Conservation (phyloP, 805 yeast genomes). For the Zygosaccharomyces gambellarensis region DNA sequence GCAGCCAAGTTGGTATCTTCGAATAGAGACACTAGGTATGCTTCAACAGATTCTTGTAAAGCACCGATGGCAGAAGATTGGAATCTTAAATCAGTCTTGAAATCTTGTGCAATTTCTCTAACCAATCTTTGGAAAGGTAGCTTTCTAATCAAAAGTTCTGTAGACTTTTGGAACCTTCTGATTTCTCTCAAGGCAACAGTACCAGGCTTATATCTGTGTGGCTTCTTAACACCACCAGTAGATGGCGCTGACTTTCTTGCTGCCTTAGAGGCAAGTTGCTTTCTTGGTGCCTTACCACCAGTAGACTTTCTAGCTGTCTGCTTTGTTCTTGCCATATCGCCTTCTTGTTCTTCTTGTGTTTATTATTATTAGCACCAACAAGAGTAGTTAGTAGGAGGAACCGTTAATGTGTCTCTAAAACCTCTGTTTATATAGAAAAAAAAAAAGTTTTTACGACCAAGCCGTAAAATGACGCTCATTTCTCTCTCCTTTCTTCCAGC, state of each 20-base stretch:
- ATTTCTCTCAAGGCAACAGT: constrained; percentile 95
- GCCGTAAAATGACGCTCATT: neutral
- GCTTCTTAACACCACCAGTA: constrained; percentile 89
- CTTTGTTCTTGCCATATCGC: constrained; percentile 81
- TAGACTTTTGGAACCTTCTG: constrained; percentile 94
- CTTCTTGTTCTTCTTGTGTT: neutral
- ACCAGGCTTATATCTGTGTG: constrained; percentile 97
- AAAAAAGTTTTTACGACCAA: neutral
- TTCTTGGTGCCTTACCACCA: constrained; percentile 96
- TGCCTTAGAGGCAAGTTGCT: constrained; percentile 86
- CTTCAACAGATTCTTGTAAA: constrained; percentile 97
- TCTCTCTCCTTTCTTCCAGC: neutral
- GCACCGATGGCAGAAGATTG: constrained; percentile 98
- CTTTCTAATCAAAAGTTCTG: constrained; percentile 91
- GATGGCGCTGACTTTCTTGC: constrained; percentile 93
- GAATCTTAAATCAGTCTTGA: constrained; percentile 90
- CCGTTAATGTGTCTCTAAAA: neutral
- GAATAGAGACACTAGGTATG: constrained; percentile 90
- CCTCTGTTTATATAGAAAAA: constrained; percentile 6
- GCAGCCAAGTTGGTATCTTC: constrained; percentile 99
- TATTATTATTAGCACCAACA: neutral
- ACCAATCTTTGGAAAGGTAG: constrained; percentile 97
- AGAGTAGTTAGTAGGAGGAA: neutral
- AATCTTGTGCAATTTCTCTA: constrained; percentile 92
- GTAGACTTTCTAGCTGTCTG: constrained; percentile 94